Conservation (phyloP, 371 early-diverging fungal genomes). For the Mortierella sp. region DNA sequence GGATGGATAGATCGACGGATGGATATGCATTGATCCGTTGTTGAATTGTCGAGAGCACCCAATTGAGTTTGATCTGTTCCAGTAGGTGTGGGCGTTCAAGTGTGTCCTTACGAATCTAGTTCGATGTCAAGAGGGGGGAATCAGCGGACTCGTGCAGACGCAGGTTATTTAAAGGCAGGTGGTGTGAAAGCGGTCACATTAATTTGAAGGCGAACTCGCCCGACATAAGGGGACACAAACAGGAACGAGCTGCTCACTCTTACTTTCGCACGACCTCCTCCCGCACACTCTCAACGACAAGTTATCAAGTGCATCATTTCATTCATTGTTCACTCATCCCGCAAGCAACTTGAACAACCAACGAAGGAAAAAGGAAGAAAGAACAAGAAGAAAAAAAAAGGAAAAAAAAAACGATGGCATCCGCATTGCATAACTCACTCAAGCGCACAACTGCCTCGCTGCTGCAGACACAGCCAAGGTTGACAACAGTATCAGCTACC, state of each 20-base stretch:
- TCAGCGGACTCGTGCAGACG: not conserved
- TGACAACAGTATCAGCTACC: not conserved
- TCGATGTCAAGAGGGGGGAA: conserved; percentile 53
- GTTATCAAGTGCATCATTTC: no score
- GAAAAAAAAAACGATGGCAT: not conserved
- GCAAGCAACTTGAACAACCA: not conserved
- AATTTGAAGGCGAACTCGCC: conserved; percentile 3
- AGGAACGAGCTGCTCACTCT: not conserved
- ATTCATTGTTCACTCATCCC: not conserved
- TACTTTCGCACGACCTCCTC: not conserved
- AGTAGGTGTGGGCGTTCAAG: not conserved
- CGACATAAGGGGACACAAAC: conserved; percentile 4
- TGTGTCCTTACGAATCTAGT: conserved; percentile 48
- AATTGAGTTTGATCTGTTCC: conserved; percentile 1
- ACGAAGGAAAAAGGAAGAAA: not conserved
- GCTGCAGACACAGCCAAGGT: conserved; percentile 1
- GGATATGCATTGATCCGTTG: conserved; percentile 7
- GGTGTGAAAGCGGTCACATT: not conserved
- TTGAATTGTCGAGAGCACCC: not conserved
- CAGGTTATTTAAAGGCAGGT: conserved; percentile 17
- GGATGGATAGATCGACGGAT: conserved; percentile 14
- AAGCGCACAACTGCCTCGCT: not conserved
- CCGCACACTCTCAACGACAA: no score
- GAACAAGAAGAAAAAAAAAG: no score
- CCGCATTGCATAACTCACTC: not conserved